Conservation (phyloP, 2,329 filamentous ascomycete species). For the Zasmidium angulare region DNA sequence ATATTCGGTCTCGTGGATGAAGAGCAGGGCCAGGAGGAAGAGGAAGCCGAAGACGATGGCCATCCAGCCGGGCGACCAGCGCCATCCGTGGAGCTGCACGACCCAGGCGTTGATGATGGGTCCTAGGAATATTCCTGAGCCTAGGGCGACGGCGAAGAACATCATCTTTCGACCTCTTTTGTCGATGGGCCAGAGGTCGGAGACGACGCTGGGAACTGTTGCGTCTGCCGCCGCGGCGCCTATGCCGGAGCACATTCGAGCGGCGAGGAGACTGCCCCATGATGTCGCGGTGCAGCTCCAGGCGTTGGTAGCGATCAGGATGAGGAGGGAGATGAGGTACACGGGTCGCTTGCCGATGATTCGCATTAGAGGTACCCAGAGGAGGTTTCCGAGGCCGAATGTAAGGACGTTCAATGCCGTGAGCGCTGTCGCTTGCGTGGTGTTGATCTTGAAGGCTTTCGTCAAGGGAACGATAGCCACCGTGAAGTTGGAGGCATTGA, state of each 20-base stretch:
- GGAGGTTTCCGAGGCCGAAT: slow-evolving; percentile 33
- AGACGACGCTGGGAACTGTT: slow-evolving; percentile 37
- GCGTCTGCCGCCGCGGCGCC: slow-evolving; percentile 38
- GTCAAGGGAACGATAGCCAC: slow-evolving; percentile 37
- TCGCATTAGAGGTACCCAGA: slow-evolving; percentile 36
- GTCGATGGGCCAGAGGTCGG: slow-evolving; percentile 38
- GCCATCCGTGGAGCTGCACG: slow-evolving; percentile 29
- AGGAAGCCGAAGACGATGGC: slow-evolving; percentile 28
- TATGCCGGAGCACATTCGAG: slow-evolving; percentile 29
- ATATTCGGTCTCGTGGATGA: slow-evolving; percentile 31
- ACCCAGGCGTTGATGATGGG: slow-evolving; percentile 36
- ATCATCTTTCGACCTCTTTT: slow-evolving; percentile 40
- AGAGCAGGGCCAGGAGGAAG: slow-evolving; percentile 26
- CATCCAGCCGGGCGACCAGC: slow-evolving; percentile 29
- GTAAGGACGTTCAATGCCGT: slow-evolving; percentile 32
- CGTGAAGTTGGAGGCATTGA: slow-evolving; percentile 42
- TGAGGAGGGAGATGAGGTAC: slow-evolving; percentile 36
- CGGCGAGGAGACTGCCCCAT: slow-evolving; percentile 28
- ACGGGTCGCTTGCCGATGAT: slow-evolving; percentile 40
- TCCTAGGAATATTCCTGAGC: slow-evolving; percentile 39
- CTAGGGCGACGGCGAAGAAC: slow-evolving; percentile 40
- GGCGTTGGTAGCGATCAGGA: slow-evolving; percentile 36
- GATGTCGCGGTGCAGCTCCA: slow-evolving; percentile 35
- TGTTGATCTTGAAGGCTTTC: slow-evolving; percentile 31
- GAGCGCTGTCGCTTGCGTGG: slow-evolving; percentile 26